Percentiles rank a stretch among this genome's conserved stretches.
Conservation (phyloP, 179 eudicot species). For the Sideroxylon spinosum region DNA sequence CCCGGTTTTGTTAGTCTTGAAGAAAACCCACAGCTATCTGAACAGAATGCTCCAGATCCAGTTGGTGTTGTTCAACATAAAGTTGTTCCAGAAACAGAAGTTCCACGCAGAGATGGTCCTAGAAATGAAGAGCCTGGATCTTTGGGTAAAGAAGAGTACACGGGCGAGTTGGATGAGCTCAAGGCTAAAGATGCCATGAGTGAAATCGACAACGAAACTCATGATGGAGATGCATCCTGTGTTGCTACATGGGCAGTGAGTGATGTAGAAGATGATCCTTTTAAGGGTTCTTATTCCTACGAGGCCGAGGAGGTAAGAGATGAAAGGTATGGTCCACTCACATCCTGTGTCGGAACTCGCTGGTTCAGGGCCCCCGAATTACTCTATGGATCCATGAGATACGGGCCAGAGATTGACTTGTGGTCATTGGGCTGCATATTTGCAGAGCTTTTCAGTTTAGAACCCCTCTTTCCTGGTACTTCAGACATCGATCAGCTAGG, state of each 20-base stretch:
- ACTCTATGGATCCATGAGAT: conserved; percentile 75
- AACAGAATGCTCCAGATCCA: conserved; percentile 27
- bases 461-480: conserved; percentile 77
- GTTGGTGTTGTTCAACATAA: conserved; percentile 27
- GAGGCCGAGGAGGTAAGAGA: conserved; percentile 54
- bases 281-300: conserved; percentile 42
- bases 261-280: conserved; percentile 62
- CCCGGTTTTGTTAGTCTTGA: conserved; percentile 47
- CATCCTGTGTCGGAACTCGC: conserved; percentile 95
- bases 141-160: conserved; percentile 32
- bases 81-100: conserved; percentile 18
- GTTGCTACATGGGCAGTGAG: conserved; percentile 77
- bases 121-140: conserved; percentile 33
- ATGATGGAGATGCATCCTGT: conserved; percentile 77
- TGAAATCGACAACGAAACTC: conserved; percentile 60
- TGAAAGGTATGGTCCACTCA: conserved; percentile 48
- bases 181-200: conserved; percentile 37
- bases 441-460: conserved; percentile 74
- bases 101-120: conserved; percentile 21
- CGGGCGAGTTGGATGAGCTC: conserved; percentile 35
- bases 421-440: conserved; percentile 96
- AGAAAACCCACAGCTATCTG: conserved; percentile 34
- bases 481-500: conserved; percentile 89
- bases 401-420: conserved; percentile 78
- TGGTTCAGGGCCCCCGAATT: conserved; percentile 93